Conservation (phyloP, 345 rosid species). For the Alliaria petiolata region DNA sequence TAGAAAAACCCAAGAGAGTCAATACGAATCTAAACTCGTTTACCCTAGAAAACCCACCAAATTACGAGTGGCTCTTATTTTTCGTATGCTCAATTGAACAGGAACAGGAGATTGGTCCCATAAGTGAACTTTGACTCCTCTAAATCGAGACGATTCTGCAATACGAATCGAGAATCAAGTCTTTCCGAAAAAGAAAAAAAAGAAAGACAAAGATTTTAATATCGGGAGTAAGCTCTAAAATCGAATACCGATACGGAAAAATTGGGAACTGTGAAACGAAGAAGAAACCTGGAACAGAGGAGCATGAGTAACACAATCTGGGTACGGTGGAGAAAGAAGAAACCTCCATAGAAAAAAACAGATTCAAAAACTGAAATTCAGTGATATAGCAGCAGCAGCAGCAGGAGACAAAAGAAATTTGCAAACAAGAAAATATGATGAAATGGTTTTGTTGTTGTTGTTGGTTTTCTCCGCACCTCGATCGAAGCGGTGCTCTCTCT, state of each 20-base stretch:
- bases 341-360: conserved; percentile 41
- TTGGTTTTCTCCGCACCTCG: not conserved
- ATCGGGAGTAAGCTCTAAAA: not conserved
- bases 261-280: not conserved
- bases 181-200: not conserved
- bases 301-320: conserved; percentile 6
- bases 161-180: not conserved
- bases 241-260: not conserved
- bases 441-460: no score
- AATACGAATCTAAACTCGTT: not conserved
- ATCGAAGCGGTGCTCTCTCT: conserved; percentile 3
- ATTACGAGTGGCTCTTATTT: conserved; percentile 30
- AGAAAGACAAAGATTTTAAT: no score
- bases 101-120: conserved; percentile 28
- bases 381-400: not conserved
- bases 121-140: conserved; percentile 32
- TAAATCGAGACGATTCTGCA: conserved; percentile 39
- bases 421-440: not conserved
- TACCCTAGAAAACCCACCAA: not conserved
- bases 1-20: not conserved
- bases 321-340: conserved; percentile 33
- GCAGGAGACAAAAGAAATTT: not conserved
- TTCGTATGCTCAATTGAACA: conserved; percentile 32
- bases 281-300: conserved; percentile 45
- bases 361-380: not conserved